A percentile compares a stretch with the other conserved stretches of the same genome.
Evolutionary conservation across 1,284 basidiomycete species (phyloP).

Genomic region (Ceratobasidium papillatum): DNA sequence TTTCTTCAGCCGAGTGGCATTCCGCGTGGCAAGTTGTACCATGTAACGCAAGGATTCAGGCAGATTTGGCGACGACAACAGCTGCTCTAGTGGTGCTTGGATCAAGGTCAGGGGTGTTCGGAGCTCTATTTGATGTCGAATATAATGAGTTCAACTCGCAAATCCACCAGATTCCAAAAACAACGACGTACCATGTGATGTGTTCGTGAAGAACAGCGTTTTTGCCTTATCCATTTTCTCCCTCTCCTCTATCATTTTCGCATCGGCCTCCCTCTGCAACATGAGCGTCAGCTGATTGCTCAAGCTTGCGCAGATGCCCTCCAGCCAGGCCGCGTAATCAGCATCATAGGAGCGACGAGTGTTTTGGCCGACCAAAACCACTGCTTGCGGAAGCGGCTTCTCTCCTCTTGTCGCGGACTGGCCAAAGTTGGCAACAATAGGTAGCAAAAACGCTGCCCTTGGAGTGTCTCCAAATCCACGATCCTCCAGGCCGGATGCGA

Average conservation of each 20-base stretch:
- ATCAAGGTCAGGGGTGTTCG: slow-evolving; percentile 51
- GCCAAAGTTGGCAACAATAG: neutral
- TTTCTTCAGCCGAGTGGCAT: slow-evolving; percentile 48
- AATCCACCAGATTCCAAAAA: neutral
- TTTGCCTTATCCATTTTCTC: slow-evolving; percentile 49
- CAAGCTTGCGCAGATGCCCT: neutral
- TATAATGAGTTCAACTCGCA: neutral
- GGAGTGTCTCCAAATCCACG: slow-evolving; percentile 24
- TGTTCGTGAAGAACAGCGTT: slow-evolving; percentile 52
- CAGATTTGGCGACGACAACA: slow-evolving; percentile 14
- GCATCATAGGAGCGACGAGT: slow-evolving; percentile 41
- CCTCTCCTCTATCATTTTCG: slow-evolving; percentile 43
- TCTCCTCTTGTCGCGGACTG: neutral
- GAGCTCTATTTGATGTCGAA: slow-evolving; percentile 43
- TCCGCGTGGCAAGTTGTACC: slow-evolving; percentile 48
- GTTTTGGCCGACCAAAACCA: slow-evolving; percentile 41
- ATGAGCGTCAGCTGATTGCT: slow-evolving; percentile 6
- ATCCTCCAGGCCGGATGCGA: slow-evolving; percentile 3
- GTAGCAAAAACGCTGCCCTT: slow-evolving; percentile 2
- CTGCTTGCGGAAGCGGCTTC: slow-evolving; percentile 14
- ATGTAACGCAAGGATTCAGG: slow-evolving; percentile 45
- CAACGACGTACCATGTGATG: slow-evolving; percentile 46
- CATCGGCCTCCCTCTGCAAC: slow-evolving; percentile 16
- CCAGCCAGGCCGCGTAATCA: slow-evolving; percentile 26
- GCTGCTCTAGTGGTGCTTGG: no score